Evolutionary conservation across 495 filamentous ascomycete genomes (phyloP).

Genomic region (Jackrogersella multiformis): DNA sequence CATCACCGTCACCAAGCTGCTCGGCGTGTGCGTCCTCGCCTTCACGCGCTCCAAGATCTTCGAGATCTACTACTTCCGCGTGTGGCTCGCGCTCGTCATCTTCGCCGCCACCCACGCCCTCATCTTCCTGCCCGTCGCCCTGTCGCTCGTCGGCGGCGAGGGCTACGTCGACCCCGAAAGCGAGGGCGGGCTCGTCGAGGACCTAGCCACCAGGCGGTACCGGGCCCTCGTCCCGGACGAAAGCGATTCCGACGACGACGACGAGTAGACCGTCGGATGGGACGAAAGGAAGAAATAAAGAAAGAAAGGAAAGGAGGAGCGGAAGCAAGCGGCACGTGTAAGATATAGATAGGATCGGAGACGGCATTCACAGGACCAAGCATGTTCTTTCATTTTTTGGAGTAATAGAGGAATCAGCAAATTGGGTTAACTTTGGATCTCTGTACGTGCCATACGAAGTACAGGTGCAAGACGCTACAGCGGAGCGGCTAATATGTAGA

Average conservation of each 20-base stretch:
- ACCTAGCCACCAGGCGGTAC: slow-evolving; percentile 66
- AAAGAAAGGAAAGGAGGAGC: background rate
- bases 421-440: slow-evolving; percentile 15
- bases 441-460: background rate
- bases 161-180: slow-evolving; percentile 87
- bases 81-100: slow-evolving; percentile 90
- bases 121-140: slow-evolving; percentile 88
- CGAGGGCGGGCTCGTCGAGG: slow-evolving; percentile 85
- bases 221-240: slow-evolving; percentile 55
- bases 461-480: slow-evolving; percentile 8
- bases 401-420: slow-evolving; percentile 16
- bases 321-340: slow-evolving; percentile 1
- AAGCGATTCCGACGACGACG: slow-evolving; percentile 54
- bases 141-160: slow-evolving; percentile 86
- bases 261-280: slow-evolving; percentile 21
- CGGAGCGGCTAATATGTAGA: slow-evolving; percentile 24
- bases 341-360: slow-evolving; percentile 2
- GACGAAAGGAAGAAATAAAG: background rate
- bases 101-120: slow-evolving; percentile 91
- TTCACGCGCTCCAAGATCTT: slow-evolving; percentile 99
- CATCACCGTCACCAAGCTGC: slow-evolving; percentile 93
- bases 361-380: slow-evolving; percentile 1
- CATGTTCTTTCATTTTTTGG: slow-evolving; percentile 1
- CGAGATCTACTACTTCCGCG: slow-evolving; percentile 97
- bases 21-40: slow-evolving; percentile 91